Base-by-base conservation (phyloP, 2,329 filamentous ascomycete genomes). In the Xylariaceae sp. region DNA sequence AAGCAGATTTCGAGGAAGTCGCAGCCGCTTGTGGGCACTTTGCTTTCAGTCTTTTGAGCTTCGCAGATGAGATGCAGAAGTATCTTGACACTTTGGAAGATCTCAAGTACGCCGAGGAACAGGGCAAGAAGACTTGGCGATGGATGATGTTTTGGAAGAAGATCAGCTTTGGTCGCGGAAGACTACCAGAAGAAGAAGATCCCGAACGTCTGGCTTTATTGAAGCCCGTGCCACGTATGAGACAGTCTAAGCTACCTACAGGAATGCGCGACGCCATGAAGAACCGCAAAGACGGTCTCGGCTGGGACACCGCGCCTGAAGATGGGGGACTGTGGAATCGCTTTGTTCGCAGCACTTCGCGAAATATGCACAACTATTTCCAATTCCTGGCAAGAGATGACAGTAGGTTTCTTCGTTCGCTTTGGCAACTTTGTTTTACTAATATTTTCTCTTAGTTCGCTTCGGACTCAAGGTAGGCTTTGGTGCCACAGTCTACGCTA, bases 11-110 rank as follows among this genome's bases (percentile, higher is more conserved):
- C 43, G 93, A 98, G 62, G 93, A 98, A 64, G 90, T 97, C 9
- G 90, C 91, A 31, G 91, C 93, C n/a, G 94, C 90, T 42, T 98
- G 93, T 57, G 91, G 93, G 0, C 90, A 97, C 64, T 98, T 97
- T 60, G 91, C 87, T 59, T 96, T 93, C 61, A 94, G 87, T 33
- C 71, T 98, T 19, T 79, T 93, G 48, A 87, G 93, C 52, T 91
- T 97, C 57, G 90, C 89, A 0, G 87, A 95, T 59, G 89, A 96
- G 58, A 86, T 95, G 68, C 81, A 87, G 50, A 78, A 78, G 11
- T 93, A 95, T 53, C 65, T 98, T 34, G 81, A 88, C 39, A 83
- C 93, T 1, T 68, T 98, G 4, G 89, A 96, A 57, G 87, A 95
- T 32, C 66, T 97, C 31, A 90, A 93, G 60, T 77, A 85, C 48